Evolutionary conservation across 2,329 filamentous ascomycete genomes (phyloP), one percentile per base, ranked within the genome.

Genomic region (Trichophyton verrucosum): DNA sequence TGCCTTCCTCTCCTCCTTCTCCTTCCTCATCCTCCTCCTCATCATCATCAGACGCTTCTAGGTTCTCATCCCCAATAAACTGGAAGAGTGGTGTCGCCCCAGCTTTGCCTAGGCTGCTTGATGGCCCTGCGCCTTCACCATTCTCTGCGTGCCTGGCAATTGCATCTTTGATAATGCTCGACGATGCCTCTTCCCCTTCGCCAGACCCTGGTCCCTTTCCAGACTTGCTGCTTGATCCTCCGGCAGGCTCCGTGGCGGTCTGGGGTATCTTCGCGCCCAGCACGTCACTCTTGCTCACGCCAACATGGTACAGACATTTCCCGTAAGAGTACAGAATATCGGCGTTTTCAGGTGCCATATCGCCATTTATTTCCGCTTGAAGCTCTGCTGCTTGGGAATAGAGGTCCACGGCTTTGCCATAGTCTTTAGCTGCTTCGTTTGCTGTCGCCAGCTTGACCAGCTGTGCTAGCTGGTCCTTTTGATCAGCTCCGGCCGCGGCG

Each of bases 291-390:
- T 95, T 96, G 73, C 85, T 86, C 72, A 97, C 88, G 33, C 91
- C 94, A 63, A 97, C 88, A 73, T 91, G 91, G 80, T 95, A 97
- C 20, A 99, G 78, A 61, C 90, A 90, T 71, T 92, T 89, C 13
- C 94, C 94, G 75, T 99, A 99, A 65, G 91, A 83, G 74, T 95
- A 99, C 20, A 97, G 83, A 55, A 99, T 83, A 72, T 97, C 92
- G 58, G 91, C 92, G 68, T 99, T 99, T 61, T 90, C 86, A 3
- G 89, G 85, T 15, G 85, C 85, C 81, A 95, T 88, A 75, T 97
- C 94, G 73, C 92, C 94, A 73, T 96, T 94, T 72, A 96, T 80
- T 72, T 89, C 84, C 61, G 89, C 89, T 76, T 99, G 94, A 63
- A 96, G 82, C 73, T 95, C 89, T 61, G 89, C 89, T 36, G 94